Percentiles rank a stretch among this genome's conserved stretches.
These are phyloP conservation scores for Coleophoma crateriformis DNA, from an alignment of 2,329 filamentous ascomycete genomes.

Conservation along the genomic window DNA sequence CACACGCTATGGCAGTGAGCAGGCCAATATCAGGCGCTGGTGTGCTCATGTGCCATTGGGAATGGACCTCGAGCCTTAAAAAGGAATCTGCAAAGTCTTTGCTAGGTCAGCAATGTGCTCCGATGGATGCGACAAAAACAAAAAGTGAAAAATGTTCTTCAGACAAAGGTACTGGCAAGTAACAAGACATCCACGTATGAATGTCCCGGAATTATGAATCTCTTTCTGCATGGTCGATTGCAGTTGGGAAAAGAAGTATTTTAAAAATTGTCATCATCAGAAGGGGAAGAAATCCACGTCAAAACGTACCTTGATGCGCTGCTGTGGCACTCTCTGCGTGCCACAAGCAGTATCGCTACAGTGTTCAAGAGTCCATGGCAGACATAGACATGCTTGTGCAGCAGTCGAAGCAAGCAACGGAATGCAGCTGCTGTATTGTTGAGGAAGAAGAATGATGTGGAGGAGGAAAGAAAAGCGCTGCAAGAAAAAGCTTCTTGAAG, in stretches of 20 bases:
- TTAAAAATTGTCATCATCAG: constrained; percentile 62
- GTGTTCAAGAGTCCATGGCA: neutral
- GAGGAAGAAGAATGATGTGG: constrained; percentile 6
- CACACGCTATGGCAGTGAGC: no score
- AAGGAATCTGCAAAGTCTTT: constrained; percentile 6
- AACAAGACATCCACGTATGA: constrained; percentile 61
- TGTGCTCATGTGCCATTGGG: neutral
- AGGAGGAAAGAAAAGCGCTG: constrained; percentile 2
- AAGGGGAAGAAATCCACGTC: neutral
- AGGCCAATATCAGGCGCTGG: neutral
- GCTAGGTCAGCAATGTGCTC: constrained; percentile 12
- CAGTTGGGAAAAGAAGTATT: constrained; percentile 79
- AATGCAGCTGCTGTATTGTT: neutral
- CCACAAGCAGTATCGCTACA: neutral
- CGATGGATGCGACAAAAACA: constrained; percentile 14
- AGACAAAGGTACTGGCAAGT: constrained; percentile 91
- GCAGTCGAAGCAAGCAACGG: neutral
- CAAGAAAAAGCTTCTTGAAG: constrained; percentile 1
- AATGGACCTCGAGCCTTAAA: no score
- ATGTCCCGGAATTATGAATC: constrained; percentile 56
- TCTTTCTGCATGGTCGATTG: constrained; percentile 84
- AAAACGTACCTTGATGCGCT: neutral
- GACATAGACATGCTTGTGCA: neutral
- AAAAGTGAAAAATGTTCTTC: constrained; percentile 34
- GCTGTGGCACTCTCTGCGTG: neutral